Conservation (phyloP, 108 stramenopile genomes). For the Skeletonema marinoi region DNA sequence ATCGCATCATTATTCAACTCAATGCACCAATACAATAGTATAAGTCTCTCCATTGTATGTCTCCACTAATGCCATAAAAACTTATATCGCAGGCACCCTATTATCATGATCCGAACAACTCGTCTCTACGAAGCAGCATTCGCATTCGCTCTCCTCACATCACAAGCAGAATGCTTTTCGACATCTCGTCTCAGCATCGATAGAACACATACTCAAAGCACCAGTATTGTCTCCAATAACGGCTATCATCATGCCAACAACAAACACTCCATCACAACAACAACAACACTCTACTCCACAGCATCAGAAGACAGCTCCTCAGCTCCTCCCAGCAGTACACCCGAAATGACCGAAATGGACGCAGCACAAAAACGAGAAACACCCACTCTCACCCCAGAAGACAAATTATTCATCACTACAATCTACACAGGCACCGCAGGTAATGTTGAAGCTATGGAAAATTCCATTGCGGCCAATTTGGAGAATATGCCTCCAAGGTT, state of each 20-base stretch:
- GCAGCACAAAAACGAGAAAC: constrained; percentile 27
- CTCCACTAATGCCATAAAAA: no score
- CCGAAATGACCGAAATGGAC: constrained; percentile 10
- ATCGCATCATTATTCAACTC: no score
- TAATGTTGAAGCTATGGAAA: constrained; percentile 30
- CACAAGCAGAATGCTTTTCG: neutral
- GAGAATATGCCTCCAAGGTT: constrained; percentile 38
- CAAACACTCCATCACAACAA: neutral
- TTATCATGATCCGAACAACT: neutral
- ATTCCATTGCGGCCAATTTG: constrained; percentile 31
- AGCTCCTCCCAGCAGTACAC: neutral
- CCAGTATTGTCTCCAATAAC: neutral
- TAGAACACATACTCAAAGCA: neutral
- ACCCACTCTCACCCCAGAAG: constrained; percentile 32
- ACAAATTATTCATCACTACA: constrained; percentile 24
- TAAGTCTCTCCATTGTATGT: no score
- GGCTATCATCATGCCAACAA: neutral
- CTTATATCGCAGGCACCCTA: neutral
- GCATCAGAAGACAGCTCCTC: neutral
- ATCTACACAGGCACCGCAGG: constrained; percentile 15
- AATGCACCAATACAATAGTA: no score
- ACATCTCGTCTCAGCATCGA: neutral
- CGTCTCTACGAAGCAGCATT: neutral
- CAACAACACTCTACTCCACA: neutral
- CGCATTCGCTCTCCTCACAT: neutral